Evolutionary conservation across 78 protist species (phyloP), one percentile per base, ranked within the genome.

Genomic region (Chrysochromulina tobinii): DNA sequence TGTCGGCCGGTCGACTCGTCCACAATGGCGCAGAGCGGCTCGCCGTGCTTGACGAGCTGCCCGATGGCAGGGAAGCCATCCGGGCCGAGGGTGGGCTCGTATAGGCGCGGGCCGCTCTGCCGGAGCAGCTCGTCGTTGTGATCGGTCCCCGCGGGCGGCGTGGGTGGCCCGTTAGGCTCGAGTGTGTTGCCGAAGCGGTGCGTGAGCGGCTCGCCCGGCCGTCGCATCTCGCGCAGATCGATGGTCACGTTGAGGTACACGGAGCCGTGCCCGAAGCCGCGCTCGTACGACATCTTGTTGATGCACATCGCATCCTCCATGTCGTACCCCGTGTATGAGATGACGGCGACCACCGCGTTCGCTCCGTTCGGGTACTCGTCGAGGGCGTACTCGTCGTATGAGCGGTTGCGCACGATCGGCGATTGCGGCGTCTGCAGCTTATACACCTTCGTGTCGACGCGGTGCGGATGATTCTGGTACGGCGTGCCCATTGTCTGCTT

Each of bases 401-500:
- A 4, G 54, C 21, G 14, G 69, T 87, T 96, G 38, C 94, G 83
- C 48, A 94, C 94, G 8, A 97, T 4, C 7, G 98, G 96, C 38
- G 85, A 69, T 92, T 99, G 99, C 50, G 96, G 96, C 21, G 93
- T 94, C 69, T 83, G 93, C 57, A 98, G 3, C 61, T 95, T 95
- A 92, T 97, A 98, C 21, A 97, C 17, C 93, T 99, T 99, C 94
- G 96, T 97, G 90, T 99, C 99, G 17, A 94, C 53, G 68, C 99
- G 96, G 89, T 95, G 90, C 51, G 93, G 87, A 83, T 81, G 77
- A 2, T 97, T 57, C 81, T 94, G 95, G 72, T 53, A 2, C 55
- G 99, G 99, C 3, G 94, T 91, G 81, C 98, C 99, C 99, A 98
- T 97, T 50, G 99, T 96, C 91, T 98, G 99, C 93, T 91, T 91